Evolutionary conservation across 148 eudicot genomes (phyloP).

Genomic region (Spergularia marina): DNA sequence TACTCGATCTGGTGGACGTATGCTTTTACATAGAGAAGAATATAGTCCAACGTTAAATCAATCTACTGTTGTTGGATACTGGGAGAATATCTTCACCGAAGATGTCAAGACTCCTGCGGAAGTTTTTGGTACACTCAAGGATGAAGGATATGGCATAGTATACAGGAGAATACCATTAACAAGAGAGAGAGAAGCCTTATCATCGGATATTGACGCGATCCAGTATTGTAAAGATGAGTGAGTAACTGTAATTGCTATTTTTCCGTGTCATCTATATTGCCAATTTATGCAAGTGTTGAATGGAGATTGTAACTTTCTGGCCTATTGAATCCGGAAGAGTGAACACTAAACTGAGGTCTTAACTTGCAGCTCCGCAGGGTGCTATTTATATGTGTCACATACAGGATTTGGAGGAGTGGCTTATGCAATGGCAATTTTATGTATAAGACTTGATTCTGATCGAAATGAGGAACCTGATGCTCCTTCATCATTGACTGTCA

Average conservation of each 20-base stretch:
- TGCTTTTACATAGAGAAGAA: slow-evolving; percentile 98
- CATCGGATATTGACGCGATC: slow-evolving; percentile 87
- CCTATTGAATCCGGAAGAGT: neutral
- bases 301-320: neutral
- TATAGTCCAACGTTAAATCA: slow-evolving; percentile 65
- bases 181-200: slow-evolving; percentile 82
- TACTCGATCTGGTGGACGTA: slow-evolving; percentile 75
- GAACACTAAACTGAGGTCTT: slow-evolving; percentile 17
- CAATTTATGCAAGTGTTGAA: slow-evolving; percentile 6
- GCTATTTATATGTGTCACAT: slow-evolving; percentile 90
- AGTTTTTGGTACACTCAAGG: slow-evolving; percentile 64
- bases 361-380: slow-evolving; percentile 73
- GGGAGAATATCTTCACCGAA: slow-evolving; percentile 81
- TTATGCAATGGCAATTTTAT: slow-evolving; percentile 89
- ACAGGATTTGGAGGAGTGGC: slow-evolving; percentile 98
- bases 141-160: slow-evolving; percentile 57
- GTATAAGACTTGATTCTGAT: slow-evolving; percentile 75
- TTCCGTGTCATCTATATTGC: slow-evolving; percentile 2
- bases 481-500: slow-evolving; percentile 29
- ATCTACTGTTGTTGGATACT: slow-evolving; percentile 78
- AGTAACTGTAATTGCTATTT: slow-evolving; percentile 35
- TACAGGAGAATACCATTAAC: slow-evolving; percentile 89
- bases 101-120: slow-evolving; percentile 92
- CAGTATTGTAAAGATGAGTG: slow-evolving; percentile 78
- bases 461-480: slow-evolving; percentile 37